Evolutionary conservation across 2,329 filamentous ascomycete genomes (phyloP), one percentile per base, ranked within the genome.

Genomic region (Monosporascus sp.): DNA sequence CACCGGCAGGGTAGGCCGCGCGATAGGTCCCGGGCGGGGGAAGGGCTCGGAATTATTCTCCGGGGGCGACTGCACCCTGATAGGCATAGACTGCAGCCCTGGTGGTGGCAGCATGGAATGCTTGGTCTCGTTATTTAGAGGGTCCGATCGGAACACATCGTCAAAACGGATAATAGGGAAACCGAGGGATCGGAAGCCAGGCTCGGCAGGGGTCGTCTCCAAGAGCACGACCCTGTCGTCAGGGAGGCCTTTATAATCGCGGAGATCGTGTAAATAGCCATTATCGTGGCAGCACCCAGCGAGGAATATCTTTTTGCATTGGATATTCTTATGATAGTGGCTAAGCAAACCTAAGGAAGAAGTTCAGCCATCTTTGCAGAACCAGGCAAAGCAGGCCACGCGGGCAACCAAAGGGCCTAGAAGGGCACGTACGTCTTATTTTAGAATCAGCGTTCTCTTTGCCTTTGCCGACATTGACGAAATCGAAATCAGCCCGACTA

Each of bases 391-490:
- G 26, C 27, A 4, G 11, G 9, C 16, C 22, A 19, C 27, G 19
- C 14, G 31, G 19, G 43, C 22, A n/a, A 27, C 16, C 37, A 11
- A 40, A 22, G 5, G 43, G 22, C 7, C 17, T 31, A 19, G 17
- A 22, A 44, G 24, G 11, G 43, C 9, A 60, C 64, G 51, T 54
- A 68, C 65, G 60, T 61, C 65, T 61, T 59, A 68, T 65, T 52
- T 68, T 68, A 50, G 64, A 65, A 55, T 69, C 67, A 2, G 65
- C 59, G 41, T 69, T 69, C 58, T 69, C 67, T 54, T 68, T 69
- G 52, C 67, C 67, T 53, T 67, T 65, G 40, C 67, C 67, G 24
- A 69, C 67, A 43, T 69, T 69, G 58, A 69, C 61, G 57, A 69
- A 69, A 54, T 69, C 67, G 55, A 67, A 66, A 51, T 69, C 66